phyloP scores from a whole-genome alignment of 495 filamentous ascomycete species.

The Penicillium daleae region DNA sequence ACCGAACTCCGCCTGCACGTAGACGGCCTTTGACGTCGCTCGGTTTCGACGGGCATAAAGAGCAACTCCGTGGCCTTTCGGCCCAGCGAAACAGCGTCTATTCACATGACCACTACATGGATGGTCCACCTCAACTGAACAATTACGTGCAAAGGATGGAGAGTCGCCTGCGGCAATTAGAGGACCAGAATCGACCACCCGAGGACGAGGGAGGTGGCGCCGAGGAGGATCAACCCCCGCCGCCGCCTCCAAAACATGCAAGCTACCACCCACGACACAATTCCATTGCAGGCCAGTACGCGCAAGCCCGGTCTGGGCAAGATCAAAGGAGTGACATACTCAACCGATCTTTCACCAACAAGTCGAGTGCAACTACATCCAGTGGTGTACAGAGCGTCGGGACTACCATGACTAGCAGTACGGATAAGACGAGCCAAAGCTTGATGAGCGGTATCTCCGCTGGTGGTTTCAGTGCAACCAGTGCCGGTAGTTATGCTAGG shows the following conservation, averaged over 20 bases:
- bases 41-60: constrained; percentile 63
- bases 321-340: constrained; percentile 74
- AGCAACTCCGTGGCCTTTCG: constrained; percentile 41
- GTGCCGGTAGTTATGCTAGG: constrained; percentile 87
- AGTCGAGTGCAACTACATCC: constrained; percentile 77
- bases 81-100: constrained; percentile 42
- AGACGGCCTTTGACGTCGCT: constrained; percentile 72
- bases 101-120: constrained; percentile 52
- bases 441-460: constrained; percentile 94
- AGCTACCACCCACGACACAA: constrained; percentile 47
- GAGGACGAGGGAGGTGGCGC: constrained; percentile 41
- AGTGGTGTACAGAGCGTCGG: constrained; percentile 69
- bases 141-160: constrained; percentile 93
- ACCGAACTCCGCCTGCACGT: constrained; percentile 32
- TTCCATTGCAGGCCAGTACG: constrained; percentile 46
- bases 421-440: constrained; percentile 77
- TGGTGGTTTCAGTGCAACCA: constrained; percentile 89
- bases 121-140: constrained; percentile 69
- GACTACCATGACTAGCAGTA: constrained; percentile 74
- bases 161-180: constrained; percentile 71
- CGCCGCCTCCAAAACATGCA: constrained; percentile 65
- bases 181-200: constrained; percentile 58
- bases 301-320: constrained; percentile 64
- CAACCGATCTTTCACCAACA: constrained; percentile 80
- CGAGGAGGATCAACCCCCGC: constrained; percentile 59